Base-by-base conservation (phyloP, 441 rosid species). In the Omphalea diandra region DNA sequence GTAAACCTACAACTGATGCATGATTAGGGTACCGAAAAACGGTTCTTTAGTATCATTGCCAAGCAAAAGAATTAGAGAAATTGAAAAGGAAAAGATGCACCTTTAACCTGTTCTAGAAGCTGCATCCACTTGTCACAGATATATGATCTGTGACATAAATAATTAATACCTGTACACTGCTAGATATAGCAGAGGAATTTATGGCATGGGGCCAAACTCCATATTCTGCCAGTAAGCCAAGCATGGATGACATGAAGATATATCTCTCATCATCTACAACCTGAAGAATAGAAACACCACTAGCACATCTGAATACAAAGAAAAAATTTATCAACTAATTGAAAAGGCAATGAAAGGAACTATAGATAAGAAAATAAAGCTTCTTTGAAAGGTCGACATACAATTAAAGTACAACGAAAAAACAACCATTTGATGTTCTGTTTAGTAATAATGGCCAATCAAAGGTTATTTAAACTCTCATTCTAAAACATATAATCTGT, bases 221-320 rank as follows among this genome's bases (percentile, higher is more conserved):
- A 84, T 87, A 85, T 77, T 89, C 95, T 36, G 93, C 89, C 88
- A 95, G 78, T 75, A 95, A 82, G 43, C 92, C 93, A 68, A 95
- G 92, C 90, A 90, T 82, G 66, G 98, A 90, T 69, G 98, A 88
- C 83, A 82, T 82, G 79, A 90, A 95, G 58, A 93, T 57, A 67
- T 86, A 90, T 78, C 86, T 85, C 78, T 93, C 97, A 67, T 90
- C 98, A 80, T 93, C 95, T 71, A 80, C 83, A 77, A 43, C 93
- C 99, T 95, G 77, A 62, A 81, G 59, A 77, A 69, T 52, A n/a
- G n/a, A 40, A 14, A 50, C n/a, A 43, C 33, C 38, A 63, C 59
- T 32, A 59, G 63, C 15, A 52, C 18, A 32, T 53, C 15, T 22
- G 46, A 41, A 65, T 70, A 8, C 14, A n/a, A n/a, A n/a, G 18